phyloP scores from a whole-genome alignment of 805 yeast genomes.

The Myxozyma vanderwaltii region DNA sequence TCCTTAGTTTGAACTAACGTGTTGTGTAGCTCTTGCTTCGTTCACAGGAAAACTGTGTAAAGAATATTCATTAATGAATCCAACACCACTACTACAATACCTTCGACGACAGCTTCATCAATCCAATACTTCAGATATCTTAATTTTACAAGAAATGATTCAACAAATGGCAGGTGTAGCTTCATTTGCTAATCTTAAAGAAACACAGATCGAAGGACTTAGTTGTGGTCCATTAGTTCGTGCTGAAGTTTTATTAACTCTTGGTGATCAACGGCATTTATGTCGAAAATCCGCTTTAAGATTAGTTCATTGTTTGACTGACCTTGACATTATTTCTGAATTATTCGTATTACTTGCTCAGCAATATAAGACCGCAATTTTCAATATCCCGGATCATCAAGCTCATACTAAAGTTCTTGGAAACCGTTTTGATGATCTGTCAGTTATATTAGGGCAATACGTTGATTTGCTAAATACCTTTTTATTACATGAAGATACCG shows the following conservation, averaged over 20 bases:
- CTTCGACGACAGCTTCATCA: slow-evolving; percentile 63
- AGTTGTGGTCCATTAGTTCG: slow-evolving; percentile 66
- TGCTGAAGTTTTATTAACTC: slow-evolving; percentile 49
- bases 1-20: too few species aligned
- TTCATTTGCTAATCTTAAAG: slow-evolving; percentile 64
- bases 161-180: slow-evolving; percentile 79
- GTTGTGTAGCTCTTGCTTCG: slow-evolving; percentile 57
- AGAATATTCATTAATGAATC: slow-evolving; percentile 57
- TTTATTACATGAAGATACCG: slow-evolving; percentile 37
- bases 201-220: slow-evolving; percentile 63
- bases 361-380: slow-evolving; percentile 47
- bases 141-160: slow-evolving; percentile 68
- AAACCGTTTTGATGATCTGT: slow-evolving; percentile 69
- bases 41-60: slow-evolving; percentile 75
- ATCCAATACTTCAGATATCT: slow-evolving; percentile 60
- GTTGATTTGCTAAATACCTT: slow-evolving; percentile 60
- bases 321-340: slow-evolving; percentile 54
- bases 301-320: slow-evolving; percentile 51
- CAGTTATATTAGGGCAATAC: slow-evolving; percentile 65
- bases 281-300: slow-evolving; percentile 52
- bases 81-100: slow-evolving; percentile 62
- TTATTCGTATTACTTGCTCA: slow-evolving; percentile 63
- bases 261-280: slow-evolving; percentile 56
- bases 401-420: slow-evolving; percentile 72
- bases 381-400: slow-evolving; percentile 37